Conservation (phyloP, 2,329 filamentous ascomycete species). For the Lachnellula hyalina region DNA sequence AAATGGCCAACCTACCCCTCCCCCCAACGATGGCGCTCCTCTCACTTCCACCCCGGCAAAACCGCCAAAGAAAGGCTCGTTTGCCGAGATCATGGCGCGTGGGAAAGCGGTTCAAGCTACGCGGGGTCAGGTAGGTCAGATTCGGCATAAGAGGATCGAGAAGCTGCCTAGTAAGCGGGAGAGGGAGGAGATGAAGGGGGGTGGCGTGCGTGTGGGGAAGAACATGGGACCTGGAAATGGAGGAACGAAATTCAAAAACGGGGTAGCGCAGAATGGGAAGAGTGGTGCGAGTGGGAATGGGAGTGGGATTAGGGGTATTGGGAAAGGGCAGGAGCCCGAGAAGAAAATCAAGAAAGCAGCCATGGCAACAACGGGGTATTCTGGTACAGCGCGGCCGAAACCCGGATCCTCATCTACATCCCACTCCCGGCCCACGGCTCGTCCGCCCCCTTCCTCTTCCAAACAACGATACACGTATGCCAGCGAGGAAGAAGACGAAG, state of each 20-base stretch:
- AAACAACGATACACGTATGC: slow-evolving; percentile 34
- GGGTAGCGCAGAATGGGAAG: slow-evolving; percentile 2
- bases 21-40: slow-evolving; percentile 10
- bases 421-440: slow-evolving; percentile 21
- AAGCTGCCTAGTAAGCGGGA: slow-evolving; percentile 54
- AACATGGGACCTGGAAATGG: slow-evolving; percentile 15
- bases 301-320: slow-evolving; percentile 9
- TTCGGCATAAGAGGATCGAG: slow-evolving; percentile 70
- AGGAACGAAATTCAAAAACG: slow-evolving; percentile 24
- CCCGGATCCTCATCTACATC: slow-evolving; percentile 35
- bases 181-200: slow-evolving; percentile 28
- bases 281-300: slow-evolving; percentile 8
- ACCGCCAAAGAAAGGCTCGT: slow-evolving; percentile 67
- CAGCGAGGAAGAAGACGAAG: slow-evolving; percentile 32
- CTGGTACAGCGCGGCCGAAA: slow-evolving; percentile 58
- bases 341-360: slow-evolving; percentile 60
- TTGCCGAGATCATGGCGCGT: slow-evolving; percentile 67
- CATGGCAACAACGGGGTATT: slow-evolving; percentile 58
- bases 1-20: slow-evolving; percentile 26
- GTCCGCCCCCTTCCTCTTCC: slow-evolving; percentile 28
- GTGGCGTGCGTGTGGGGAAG: slow-evolving; percentile 22
- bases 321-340: slow-evolving; percentile 36
- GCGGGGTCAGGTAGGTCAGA: slow-evolving; percentile 59
- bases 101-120: slow-evolving; percentile 60
- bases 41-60: slow-evolving; percentile 10